These are phyloP conservation scores for Lactifluus volemus DNA, from an alignment of 768 basidiomycete species.

Conservation along the genomic window DNA sequence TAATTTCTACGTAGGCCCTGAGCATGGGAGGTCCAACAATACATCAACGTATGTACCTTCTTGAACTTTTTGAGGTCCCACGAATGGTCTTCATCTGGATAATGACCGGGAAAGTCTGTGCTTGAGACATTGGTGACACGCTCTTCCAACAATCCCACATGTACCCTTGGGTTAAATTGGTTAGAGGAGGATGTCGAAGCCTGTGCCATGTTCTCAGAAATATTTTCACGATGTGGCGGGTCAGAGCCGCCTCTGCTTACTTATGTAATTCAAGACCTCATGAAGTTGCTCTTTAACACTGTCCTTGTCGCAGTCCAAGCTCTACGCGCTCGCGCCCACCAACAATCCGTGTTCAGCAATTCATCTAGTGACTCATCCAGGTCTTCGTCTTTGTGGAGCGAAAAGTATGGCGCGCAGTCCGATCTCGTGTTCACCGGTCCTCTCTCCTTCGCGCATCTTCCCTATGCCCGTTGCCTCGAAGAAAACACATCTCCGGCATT, in stretches of 20 bases:
- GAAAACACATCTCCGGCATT: constrained; percentile 38
- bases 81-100: constrained; percentile 73
- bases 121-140: constrained; percentile 74
- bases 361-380: no score
- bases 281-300: not conserved
- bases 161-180: constrained; percentile 36
- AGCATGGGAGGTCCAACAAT: constrained; percentile 15
- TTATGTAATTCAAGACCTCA: not conserved
- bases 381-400: constrained; percentile 35
- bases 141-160: constrained; percentile 64
- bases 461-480: constrained; percentile 65
- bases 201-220: not conserved
- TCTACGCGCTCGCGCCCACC: not conserved
- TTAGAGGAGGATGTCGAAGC: constrained; percentile 1
- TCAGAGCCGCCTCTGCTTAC: no score
- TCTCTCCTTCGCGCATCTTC: constrained; percentile 74
- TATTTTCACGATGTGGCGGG: no score
- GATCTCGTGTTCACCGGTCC: constrained; percentile 77
- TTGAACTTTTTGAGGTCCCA: constrained; percentile 76
- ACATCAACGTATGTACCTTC: constrained; percentile 45
- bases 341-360: not conserved
- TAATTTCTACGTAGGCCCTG: constrained; percentile 49
- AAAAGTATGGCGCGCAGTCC: constrained; percentile 66
- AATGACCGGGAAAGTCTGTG: constrained; percentile 86
- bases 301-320: not conserved